phyloP scores from a whole-genome alignment of 139 green algal genomes.

The Tetraselmis chui region DNA sequence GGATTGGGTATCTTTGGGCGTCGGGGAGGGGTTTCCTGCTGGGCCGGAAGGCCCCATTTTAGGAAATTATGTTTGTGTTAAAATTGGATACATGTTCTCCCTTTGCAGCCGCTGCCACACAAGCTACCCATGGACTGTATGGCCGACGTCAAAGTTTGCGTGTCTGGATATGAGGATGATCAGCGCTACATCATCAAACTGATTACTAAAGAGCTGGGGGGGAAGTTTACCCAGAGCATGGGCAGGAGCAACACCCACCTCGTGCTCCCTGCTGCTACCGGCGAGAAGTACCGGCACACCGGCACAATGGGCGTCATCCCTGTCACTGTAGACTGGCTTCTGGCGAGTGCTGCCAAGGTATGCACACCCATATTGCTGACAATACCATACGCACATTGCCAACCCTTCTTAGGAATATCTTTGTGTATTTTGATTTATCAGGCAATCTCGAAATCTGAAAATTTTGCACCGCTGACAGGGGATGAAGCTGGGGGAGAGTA shows the following conservation, averaged over 20 bases:
- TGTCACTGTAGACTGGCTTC: neutral
- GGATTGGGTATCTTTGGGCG: no score
- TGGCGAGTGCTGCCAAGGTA: neutral
- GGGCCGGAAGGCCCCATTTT: no score
- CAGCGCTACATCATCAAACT: neutral
- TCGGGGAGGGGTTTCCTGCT: no score
- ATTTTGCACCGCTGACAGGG: neutral
- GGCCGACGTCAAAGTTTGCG: neutral
- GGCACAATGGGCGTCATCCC: neutral
- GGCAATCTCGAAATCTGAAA: neutral
- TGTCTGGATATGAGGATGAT: neutral
- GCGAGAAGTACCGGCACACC: neutral
- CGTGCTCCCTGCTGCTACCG: neutral
- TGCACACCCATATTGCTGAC: neutral
- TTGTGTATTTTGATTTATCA: no score
- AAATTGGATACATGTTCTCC: no score
- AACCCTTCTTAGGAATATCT: no score
- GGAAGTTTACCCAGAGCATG: neutral
- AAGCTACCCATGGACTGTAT: neutral
- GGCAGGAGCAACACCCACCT: neutral
- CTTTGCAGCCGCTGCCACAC: neutral
- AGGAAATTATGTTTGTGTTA: no score
- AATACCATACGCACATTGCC: no score
- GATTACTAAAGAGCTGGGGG: neutral
- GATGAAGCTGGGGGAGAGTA: neutral